These are phyloP conservation scores for Ambrosiella xylebori DNA, from an alignment of 2,329 filamentous ascomycete species.

Conservation along the genomic window DNA sequence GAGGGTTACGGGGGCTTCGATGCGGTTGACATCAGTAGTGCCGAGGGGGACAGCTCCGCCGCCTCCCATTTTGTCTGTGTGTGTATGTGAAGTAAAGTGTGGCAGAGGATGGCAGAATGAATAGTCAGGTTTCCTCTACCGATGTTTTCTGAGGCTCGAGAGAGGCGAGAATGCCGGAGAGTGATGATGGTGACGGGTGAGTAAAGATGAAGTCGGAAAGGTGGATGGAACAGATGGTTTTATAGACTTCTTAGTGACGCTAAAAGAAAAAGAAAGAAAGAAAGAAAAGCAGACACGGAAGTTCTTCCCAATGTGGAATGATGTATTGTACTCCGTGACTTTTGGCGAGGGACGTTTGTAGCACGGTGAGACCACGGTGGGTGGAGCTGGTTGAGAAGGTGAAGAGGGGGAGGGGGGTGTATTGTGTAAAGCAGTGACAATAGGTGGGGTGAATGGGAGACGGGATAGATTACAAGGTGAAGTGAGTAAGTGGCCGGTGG, in stretches of 20 bases:
- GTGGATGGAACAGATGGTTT: background rate
- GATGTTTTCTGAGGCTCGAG: too few relatives aligned
- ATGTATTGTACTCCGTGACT: background rate
- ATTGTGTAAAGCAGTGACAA: background rate
- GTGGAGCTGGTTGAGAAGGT: background rate
- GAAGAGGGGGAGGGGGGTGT: background rate
- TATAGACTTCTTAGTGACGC: background rate
- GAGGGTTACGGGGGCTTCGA: slow-evolving; percentile 52
- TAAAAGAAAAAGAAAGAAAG: background rate
- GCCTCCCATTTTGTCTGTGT: slow-evolving; percentile 5
- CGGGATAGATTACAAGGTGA: background rate
- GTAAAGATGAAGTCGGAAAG: too few relatives aligned
- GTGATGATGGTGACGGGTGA: too few relatives aligned
- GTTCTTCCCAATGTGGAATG: background rate
- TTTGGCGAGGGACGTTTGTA: background rate
- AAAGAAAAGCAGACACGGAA: background rate
- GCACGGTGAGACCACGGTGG: background rate
- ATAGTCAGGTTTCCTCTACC: background rate
- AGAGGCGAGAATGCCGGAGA: too few relatives aligned
- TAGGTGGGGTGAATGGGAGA: background rate
- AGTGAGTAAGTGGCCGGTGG: background rate
- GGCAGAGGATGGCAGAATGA: background rate
- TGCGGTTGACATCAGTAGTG: slow-evolving; percentile 35
- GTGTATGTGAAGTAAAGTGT: background rate
- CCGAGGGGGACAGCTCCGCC: slow-evolving; percentile 12